These are phyloP conservation scores for Candida incommunis DNA, from an alignment of 805 yeast species.

Conservation along the genomic window DNA sequence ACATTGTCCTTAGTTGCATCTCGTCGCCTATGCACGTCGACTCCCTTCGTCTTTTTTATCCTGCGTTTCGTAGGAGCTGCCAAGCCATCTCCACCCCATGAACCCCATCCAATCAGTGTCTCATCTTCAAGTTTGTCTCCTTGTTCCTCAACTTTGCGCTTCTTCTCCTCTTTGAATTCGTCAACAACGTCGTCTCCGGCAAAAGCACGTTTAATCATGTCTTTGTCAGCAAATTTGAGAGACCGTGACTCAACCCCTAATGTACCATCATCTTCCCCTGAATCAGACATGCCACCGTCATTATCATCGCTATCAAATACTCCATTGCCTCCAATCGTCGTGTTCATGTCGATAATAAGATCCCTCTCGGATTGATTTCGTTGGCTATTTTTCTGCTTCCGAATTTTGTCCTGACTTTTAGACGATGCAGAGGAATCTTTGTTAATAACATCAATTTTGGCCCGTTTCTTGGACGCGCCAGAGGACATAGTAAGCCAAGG, in stretches of 20 bases:
- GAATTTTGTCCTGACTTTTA: constrained; percentile 26
- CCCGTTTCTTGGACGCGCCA: constrained; percentile 33
- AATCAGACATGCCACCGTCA: constrained; percentile 17
- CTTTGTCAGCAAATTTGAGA: constrained; percentile 27
- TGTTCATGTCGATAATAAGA: constrained; percentile 20
- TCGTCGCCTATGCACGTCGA: constrained; percentile 57
- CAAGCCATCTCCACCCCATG: constrained; percentile 72
- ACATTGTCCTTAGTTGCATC: constrained; percentile 70
- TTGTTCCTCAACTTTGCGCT: constrained; percentile 51
- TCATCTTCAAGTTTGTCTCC: constrained; percentile 78
- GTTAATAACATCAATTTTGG: constrained; percentile 34
- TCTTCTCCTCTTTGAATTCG: constrained; percentile 70
- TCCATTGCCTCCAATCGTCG: constrained; percentile 41
- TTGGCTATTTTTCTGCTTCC: constrained; percentile 27
- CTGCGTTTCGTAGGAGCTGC: constrained; percentile 38
- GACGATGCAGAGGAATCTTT: constrained; percentile 34
- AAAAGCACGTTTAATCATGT: constrained; percentile 79
- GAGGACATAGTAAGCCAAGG: constrained; percentile 23
- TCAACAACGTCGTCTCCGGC: constrained; percentile 91
- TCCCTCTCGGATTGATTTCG: constrained; percentile 11
- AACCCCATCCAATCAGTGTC: constrained; percentile 95
- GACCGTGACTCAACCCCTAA: constrained; percentile 22
- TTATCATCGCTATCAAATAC: constrained; percentile 20
- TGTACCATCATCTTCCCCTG: constrained; percentile 32
- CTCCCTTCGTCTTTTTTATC: constrained; percentile 63